Conservation (phyloP, 1,284 basidiomycete species). For the Ceratobasidium sp. region DNA sequence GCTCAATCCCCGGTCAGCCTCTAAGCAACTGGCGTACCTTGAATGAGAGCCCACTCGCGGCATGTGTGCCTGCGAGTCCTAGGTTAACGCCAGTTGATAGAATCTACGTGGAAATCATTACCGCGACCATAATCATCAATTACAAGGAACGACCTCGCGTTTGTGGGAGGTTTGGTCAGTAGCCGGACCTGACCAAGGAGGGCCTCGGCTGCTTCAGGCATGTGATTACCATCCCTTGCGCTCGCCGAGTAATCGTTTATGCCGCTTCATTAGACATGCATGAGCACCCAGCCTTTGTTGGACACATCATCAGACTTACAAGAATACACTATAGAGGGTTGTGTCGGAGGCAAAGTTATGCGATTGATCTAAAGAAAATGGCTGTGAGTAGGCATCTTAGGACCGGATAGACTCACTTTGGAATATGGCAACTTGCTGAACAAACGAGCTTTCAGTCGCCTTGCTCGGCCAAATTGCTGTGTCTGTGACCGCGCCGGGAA, state of each 20-base stretch:
- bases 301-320: conserved; percentile 3
- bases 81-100: not conserved
- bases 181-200: conserved; percentile 11
- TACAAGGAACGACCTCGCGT: conserved; percentile 28
- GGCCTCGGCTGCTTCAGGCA: conserved; percentile 27
- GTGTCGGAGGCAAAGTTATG: conserved; percentile 20
- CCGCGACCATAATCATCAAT: conserved; percentile 30
- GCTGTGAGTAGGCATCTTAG: no score
- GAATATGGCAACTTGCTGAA: conserved; percentile 23
- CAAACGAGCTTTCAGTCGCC: conserved; percentile 28
- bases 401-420: not conserved
- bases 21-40: not conserved
- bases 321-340: conserved; percentile 31
- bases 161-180: conserved; percentile 10
- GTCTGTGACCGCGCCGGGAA: conserved; percentile 28
- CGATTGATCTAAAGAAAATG: conserved; percentile 10
- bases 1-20: not conserved
- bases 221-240: conserved; percentile 19
- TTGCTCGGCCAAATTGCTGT: conserved; percentile 33
- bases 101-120: not conserved
- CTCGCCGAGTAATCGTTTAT: conserved; percentile 28
- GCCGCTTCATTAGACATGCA: not conserved
- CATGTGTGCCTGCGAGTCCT: conserved; percentile 5
- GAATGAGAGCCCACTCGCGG: conserved; percentile 23
- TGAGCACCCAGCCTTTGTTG: not conserved